phyloP scores from a whole-genome alignment of 768 basidiomycete genomes.

The Lentinula edodes region DNA sequence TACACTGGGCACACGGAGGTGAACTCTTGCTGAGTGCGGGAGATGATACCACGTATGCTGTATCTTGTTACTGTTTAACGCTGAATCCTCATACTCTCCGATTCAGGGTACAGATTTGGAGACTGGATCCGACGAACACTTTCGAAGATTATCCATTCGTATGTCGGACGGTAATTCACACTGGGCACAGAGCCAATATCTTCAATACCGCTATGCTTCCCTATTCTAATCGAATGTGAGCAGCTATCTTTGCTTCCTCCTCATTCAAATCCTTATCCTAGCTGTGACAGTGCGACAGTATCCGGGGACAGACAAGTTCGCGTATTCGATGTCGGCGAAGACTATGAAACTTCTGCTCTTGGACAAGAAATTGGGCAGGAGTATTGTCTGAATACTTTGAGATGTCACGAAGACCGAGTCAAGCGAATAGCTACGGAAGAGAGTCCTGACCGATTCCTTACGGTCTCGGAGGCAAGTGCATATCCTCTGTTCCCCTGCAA shows the following conservation, averaged over 20 bases:
- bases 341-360: constrained; percentile 28
- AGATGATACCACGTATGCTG: constrained; percentile 61
- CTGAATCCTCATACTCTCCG: not conserved
- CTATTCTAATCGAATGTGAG: constrained; percentile 71
- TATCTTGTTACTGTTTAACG: not conserved
- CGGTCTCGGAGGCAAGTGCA: constrained; percentile 65
- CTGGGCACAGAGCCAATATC: constrained; percentile 80
- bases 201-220: constrained; percentile 83
- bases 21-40: constrained; percentile 63
- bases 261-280: not conserved
- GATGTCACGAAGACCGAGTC: constrained; percentile 67
- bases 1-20: constrained; percentile 68
- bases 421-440: constrained; percentile 75
- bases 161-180: constrained; percentile 63
- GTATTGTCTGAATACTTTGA: constrained; percentile 48
- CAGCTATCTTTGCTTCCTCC: constrained; percentile 1
- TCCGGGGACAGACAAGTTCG: constrained; percentile 73
- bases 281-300: constrained; percentile 51
- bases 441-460: constrained; percentile 69
- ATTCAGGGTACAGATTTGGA: constrained; percentile 72
- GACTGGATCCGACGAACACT: constrained; percentile 43
- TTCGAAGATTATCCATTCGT: constrained; percentile 55
- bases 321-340: constrained; percentile 64
- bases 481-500: constrained; percentile 11
- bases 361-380: constrained; percentile 32